Conservation (phyloP, 352 stramenopile species). For the Phytopythium ostracodes region DNA sequence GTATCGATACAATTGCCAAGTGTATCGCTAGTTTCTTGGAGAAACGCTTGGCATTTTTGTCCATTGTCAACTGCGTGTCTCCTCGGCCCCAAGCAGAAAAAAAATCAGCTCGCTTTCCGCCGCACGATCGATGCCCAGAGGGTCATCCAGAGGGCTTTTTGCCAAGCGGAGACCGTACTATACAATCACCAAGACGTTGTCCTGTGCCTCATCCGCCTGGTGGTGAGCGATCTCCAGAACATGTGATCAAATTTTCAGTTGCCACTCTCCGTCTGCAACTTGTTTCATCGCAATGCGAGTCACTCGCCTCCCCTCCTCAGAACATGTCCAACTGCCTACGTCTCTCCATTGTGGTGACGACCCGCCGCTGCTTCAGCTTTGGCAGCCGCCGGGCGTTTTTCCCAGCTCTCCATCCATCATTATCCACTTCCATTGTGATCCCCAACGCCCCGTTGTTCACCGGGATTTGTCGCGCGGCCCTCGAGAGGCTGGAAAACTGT, state of each 20-base stretch:
- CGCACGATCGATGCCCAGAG: not conserved
- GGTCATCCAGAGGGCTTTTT: not conserved
- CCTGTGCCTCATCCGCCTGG: not conserved
- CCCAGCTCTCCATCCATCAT: not conserved
- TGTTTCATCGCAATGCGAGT: not conserved
- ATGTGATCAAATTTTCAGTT: not conserved
- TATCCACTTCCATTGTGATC: not conserved
- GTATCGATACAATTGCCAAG: not conserved
- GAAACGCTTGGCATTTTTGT: not conserved
- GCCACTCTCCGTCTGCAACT: not conserved
- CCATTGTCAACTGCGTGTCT: not conserved
- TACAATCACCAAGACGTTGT: slow-evolving; percentile 1
- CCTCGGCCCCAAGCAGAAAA: slow-evolving; percentile 8
- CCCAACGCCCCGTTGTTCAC: not conserved
- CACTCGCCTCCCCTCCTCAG: not conserved
- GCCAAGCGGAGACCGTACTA: not conserved
- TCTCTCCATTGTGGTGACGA: not conserved
- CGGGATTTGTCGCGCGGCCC: not conserved
- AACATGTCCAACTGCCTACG: not conserved
- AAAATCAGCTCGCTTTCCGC: not conserved
- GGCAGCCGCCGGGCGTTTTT: not conserved
- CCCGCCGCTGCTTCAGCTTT: not conserved
- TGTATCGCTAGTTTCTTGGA: not conserved
- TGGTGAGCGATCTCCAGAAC: not conserved
- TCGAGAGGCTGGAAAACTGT: not conserved